Evolutionary conservation across 1,284 basidiomycete genomes (phyloP).

Genomic region (Ceratobasidium theobromae): DNA sequence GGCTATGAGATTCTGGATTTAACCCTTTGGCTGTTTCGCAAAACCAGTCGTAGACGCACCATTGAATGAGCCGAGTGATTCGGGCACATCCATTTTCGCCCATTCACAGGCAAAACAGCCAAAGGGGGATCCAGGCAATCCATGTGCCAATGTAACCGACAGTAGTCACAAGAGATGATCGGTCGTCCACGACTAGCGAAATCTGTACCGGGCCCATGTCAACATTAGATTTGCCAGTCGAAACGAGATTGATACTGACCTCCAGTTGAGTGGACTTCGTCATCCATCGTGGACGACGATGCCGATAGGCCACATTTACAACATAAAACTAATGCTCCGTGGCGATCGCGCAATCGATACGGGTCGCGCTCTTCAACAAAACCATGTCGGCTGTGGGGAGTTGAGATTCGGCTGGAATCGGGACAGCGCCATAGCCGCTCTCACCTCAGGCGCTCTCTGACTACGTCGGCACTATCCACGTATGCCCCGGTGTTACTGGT

Average conservation of each 20-base stretch:
- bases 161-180: conserved; percentile 95
- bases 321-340: conserved; percentile 80
- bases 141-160: conserved; percentile 93
- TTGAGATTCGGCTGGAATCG: conserved; percentile 30
- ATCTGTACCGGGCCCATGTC: conserved; percentile 20
- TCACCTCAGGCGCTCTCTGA: conserved; percentile 19
- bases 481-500: conserved; percentile 76
- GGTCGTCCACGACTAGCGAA: conserved; percentile 42
- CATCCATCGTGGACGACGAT: conserved; percentile 48
- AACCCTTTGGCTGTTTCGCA: conserved; percentile 36
- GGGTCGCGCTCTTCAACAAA: conserved; percentile 91
- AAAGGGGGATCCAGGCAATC: conserved; percentile 95
- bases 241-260: conserved; percentile 7
- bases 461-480: conserved; percentile 65
- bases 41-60: conserved; percentile 48
- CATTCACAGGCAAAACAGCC: conserved; percentile 78
- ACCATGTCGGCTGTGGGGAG: conserved; percentile 73
- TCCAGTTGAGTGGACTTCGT: conserved; percentile 6
- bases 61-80: conserved; percentile 85
- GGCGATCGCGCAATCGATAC: conserved; percentile 82
- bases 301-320: conserved; percentile 86
- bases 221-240: not conserved
- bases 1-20: conserved; percentile 79
- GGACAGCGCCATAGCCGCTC: conserved; percentile 4
- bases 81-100: conserved; percentile 98